A percentile compares a stretch with the other conserved stretches of the same genome.
Evolutionary conservation across 805 yeast genomes (phyloP).

Genomic region (Cyberlindnera xishuangbannaensis): DNA sequence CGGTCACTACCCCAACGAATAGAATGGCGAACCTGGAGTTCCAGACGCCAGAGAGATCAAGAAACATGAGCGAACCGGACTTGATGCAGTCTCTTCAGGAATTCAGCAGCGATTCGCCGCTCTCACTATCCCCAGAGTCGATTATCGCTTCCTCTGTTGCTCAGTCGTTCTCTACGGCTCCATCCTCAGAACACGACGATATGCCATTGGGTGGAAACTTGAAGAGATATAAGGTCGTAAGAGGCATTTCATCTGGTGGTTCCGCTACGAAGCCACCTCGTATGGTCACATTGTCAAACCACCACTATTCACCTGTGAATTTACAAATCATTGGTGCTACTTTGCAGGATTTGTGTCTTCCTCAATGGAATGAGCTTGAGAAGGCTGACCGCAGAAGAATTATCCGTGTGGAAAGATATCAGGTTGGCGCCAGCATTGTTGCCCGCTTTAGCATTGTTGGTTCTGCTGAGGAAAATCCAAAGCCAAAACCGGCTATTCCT

Average conservation of each 20-base stretch:
- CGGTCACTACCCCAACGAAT: conserved; percentile 3
- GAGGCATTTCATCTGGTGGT: conserved; percentile 59
- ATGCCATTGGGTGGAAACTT: no score
- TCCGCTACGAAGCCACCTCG: conserved; percentile 51
- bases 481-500: conserved; percentile 27
- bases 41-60: conserved; percentile 10
- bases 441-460: conserved; percentile 49
- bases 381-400: conserved; percentile 47
- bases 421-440: conserved; percentile 39
- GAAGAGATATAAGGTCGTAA: conserved; percentile 35
- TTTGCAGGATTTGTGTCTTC: conserved; percentile 44
- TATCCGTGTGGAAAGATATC: conserved; percentile 50
- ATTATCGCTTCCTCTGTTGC: conserved; percentile 6
- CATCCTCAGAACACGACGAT: conserved; percentile 6
- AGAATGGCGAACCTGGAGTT: conserved; percentile 1
- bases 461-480: conserved; percentile 42
- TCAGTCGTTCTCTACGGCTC: conserved; percentile 5
- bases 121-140: conserved; percentile 18
- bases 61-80: conserved; percentile 15
- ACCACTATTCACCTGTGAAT: conserved; percentile 39
- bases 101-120: conserved; percentile 14
- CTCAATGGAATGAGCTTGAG: conserved; percentile 45
- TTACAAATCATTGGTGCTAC: conserved; percentile 40
- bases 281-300: conserved; percentile 22
- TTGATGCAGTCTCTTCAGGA: conserved; percentile 4